Evolutionary conservation across 805 yeast genomes (phyloP).

Genomic region (Cyberlindnera meyerae): DNA sequence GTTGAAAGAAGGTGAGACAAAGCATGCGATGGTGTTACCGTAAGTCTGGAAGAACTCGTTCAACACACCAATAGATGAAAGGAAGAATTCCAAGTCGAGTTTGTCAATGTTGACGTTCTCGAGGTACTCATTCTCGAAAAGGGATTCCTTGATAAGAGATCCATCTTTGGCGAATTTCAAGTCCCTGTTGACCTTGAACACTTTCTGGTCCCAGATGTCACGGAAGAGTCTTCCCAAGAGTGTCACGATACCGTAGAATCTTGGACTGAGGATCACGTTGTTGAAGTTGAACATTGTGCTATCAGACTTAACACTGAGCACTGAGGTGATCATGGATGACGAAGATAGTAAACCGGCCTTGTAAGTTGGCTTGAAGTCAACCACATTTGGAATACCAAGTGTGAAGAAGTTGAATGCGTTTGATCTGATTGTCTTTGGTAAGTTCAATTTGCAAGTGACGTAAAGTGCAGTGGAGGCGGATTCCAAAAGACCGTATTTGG

Average conservation of each 20-base stretch:
- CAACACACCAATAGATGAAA: slow-evolving; percentile 66
- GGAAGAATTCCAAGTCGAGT: slow-evolving; percentile 57
- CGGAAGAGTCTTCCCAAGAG: slow-evolving; percentile 75
- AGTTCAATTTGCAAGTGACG: slow-evolving; percentile 70
- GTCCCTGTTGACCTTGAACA: slow-evolving; percentile 42
- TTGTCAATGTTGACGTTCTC: slow-evolving; percentile 37
- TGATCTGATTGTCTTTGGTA: slow-evolving; percentile 45
- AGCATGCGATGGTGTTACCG: slow-evolving; percentile 56
- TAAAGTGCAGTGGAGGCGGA: slow-evolving; percentile 85
- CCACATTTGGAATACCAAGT: slow-evolving; percentile 37
- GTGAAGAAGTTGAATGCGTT: slow-evolving; percentile 40
- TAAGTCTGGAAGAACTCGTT: slow-evolving; percentile 66
- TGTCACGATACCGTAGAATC: slow-evolving; percentile 83
- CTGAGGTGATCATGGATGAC: slow-evolving; percentile 20
- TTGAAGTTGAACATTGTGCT: slow-evolving; percentile 42
- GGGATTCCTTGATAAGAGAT: slow-evolving; percentile 20
- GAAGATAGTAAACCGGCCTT: slow-evolving; percentile 15
- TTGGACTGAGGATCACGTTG: slow-evolving; percentile 82
- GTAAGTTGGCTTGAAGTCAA: slow-evolving; percentile 39
- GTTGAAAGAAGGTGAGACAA: slow-evolving; percentile 51
- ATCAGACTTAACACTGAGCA: slow-evolving; percentile 4
- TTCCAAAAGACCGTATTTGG: slow-evolving; percentile 82
- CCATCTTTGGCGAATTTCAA: slow-evolving; percentile 34
- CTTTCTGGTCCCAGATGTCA: slow-evolving; percentile 70
- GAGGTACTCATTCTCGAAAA: slow-evolving; percentile 38